Percentiles rank a stretch among this genome's conserved stretches.
Evolutionary conservation across 2,329 filamentous ascomycete species (phyloP).

Genomic region (Alternaria conjuncta): DNA sequence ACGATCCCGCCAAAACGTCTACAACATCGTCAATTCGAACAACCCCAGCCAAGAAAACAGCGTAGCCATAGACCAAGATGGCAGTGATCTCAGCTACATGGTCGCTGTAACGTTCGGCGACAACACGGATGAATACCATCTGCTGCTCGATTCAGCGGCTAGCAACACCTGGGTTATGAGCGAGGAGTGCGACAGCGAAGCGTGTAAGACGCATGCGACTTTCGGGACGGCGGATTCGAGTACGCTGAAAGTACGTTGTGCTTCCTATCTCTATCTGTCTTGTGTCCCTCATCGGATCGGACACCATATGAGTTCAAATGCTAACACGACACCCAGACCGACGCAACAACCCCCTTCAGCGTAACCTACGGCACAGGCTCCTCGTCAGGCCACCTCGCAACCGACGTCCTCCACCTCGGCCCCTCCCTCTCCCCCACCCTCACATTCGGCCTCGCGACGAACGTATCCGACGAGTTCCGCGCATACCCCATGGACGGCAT

Average conservation of each 20-base stretch:
- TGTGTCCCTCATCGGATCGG: no score
- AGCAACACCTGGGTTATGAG: conserved; percentile 85
- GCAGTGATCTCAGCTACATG: conserved; percentile 62
- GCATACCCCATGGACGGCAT: conserved; percentile 89
- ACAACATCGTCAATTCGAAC: conserved; percentile 49
- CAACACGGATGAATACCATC: conserved; percentile 57
- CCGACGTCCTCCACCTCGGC: conserved; percentile 72
- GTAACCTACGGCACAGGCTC: conserved; percentile 80
- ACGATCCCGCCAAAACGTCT: conserved; percentile 55
- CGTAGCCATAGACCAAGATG: conserved; percentile 61
- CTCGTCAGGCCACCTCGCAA: conserved; percentile 70
- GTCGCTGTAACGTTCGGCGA: conserved; percentile 58
- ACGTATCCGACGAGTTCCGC: conserved; percentile 75
- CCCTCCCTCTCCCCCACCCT: conserved; percentile 68
- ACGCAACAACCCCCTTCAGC: conserved; percentile 60
- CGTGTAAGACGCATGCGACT: conserved; percentile 73
- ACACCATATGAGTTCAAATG: no score
- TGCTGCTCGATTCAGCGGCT: conserved; percentile 63
- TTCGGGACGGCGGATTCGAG: conserved; percentile 72
- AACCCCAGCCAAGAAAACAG: conserved; percentile 51
- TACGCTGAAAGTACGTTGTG: conserved; percentile 56
- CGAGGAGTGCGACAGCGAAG: conserved; percentile 67
- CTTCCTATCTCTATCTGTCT: not conserved
- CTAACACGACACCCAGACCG: conserved; percentile 43
- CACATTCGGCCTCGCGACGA: conserved; percentile 74